Percentiles rank a stretch among this genome's conserved stretches.
Evolutionary conservation across 2,329 filamentous ascomycete species (phyloP).

Genomic region (Pseudocercospora ulei): DNA sequence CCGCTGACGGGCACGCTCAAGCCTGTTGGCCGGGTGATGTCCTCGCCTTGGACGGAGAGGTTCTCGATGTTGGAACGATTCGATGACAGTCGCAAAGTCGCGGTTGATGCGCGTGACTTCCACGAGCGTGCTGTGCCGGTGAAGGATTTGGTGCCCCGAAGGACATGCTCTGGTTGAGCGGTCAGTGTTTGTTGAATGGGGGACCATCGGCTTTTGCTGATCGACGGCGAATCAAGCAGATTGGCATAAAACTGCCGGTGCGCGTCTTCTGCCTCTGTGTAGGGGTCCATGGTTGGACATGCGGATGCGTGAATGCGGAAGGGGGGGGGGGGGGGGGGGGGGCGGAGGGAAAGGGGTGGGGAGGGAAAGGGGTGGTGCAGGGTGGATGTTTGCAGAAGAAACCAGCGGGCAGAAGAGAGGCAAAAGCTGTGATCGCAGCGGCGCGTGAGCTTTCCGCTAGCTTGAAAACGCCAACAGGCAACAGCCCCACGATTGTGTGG

Average conservation of each 20-base stretch:
- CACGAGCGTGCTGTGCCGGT: constrained; percentile 34
- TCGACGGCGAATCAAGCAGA: constrained; percentile 9
- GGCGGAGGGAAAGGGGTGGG: too few relatives aligned
- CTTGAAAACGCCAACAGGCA: constrained; percentile 7
- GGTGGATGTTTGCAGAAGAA: constrained; percentile 5
- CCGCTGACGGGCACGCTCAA: constrained; percentile 13
- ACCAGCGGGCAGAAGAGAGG: constrained; percentile 3
- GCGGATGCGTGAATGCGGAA: constrained; percentile 2
- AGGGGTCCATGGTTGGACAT: constrained; percentile 8
- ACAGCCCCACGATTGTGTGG: constrained; percentile 5
- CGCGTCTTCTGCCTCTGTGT: constrained; percentile 7
- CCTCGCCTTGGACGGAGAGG: constrained; percentile 21
- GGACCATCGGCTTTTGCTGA: neutral
- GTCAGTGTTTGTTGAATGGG: constrained; percentile 18
- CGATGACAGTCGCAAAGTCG: constrained; percentile 28
- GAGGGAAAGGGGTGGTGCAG: too few relatives aligned
- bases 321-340: too few relatives aligned
- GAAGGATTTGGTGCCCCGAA: constrained; percentile 34
- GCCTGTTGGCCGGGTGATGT: constrained; percentile 16
- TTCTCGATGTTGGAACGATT: constrained; percentile 31
- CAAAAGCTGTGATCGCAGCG: constrained; percentile 3
- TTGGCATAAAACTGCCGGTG: constrained; percentile 8
- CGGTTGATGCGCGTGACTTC: constrained; percentile 29
- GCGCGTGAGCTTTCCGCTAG: constrained; percentile 12
- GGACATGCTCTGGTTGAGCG: constrained; percentile 31